Evolutionary conservation across 345 rosid genomes (phyloP).

Genomic region (Cardamine occulta): DNA sequence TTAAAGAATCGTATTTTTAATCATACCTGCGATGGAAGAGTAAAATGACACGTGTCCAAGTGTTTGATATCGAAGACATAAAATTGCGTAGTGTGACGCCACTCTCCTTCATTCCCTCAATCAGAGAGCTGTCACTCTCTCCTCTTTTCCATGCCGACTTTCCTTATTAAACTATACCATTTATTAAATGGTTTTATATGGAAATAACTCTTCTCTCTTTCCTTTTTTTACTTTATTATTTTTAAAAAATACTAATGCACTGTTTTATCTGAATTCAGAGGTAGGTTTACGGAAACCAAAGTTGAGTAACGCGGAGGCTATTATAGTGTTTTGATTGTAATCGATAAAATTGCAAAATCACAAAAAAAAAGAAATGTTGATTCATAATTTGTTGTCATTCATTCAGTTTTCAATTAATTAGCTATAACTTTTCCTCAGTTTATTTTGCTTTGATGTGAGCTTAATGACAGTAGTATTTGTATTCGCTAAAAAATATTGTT

Average conservation of each 20-base stretch:
- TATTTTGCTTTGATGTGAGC: neutral
- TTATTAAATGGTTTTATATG: neutral
- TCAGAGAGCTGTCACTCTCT: conserved; percentile 33
- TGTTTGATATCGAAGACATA: conserved; percentile 16
- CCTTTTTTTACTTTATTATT: neutral
- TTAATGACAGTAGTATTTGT: neutral
- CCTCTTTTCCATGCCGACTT: conserved; percentile 24
- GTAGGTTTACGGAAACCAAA: neutral
- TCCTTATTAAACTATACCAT: conserved; percentile 3
- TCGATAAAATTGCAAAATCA: neutral
- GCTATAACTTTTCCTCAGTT: neutral
- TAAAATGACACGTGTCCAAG: conserved; percentile 17
- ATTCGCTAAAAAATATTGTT: too few relatives aligned
- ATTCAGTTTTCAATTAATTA: neutral
- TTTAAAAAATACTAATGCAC: neutral
- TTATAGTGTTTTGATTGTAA: neutral
- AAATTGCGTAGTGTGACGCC: conserved; percentile 27
- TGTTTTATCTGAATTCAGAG: neutral
- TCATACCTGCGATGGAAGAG: too few relatives aligned
- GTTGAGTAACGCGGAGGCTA: neutral
- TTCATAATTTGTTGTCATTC: neutral
- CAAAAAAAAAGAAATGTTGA: too few relatives aligned
- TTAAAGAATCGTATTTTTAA: too few relatives aligned
- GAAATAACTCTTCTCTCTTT: neutral
- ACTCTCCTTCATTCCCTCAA: conserved; percentile 26